A percentile compares a stretch with the other conserved stretches of the same genome.
Evolutionary conservation across 176 grass and related monocot species (phyloP).

Genomic region (Ensete ventricosum): DNA sequence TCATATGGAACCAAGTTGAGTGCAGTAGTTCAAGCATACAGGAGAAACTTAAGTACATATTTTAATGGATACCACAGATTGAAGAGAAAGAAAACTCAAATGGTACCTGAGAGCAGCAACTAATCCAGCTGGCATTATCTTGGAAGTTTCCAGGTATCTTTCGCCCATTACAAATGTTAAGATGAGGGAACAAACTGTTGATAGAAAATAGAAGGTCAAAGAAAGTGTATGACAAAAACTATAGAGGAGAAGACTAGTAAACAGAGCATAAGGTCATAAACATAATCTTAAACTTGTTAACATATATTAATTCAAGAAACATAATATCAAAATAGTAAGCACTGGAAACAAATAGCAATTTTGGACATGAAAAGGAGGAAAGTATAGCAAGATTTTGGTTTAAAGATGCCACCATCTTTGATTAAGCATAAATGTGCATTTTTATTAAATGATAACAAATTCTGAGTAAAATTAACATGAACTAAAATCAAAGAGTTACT

Average conservation of each 20-base stretch:
- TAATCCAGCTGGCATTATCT: slow-evolving; percentile 84
- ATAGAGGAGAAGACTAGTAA: neutral
- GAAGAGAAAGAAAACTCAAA: neutral
- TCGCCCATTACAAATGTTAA: slow-evolving; percentile 56
- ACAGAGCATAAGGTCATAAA: neutral
- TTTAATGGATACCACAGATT: neutral
- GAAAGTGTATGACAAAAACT: neutral
- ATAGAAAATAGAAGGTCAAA: neutral
- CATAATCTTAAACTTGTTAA: neutral
- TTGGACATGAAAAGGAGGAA: neutral
- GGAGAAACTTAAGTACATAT: neutral
- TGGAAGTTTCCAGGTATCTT: slow-evolving; percentile 64
- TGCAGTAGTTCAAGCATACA: neutral
- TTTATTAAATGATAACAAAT: too few relatives aligned
- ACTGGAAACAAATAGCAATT: neutral
- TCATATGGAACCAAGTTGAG: neutral
- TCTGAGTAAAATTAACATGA: neutral
- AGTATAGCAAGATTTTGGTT: too few relatives aligned
- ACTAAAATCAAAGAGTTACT: too few relatives aligned
- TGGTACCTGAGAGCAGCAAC: slow-evolving; percentile 61
- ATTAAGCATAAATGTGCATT: too few relatives aligned
- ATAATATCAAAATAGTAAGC: neutral
- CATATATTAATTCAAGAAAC: neutral
- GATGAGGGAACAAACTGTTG: slow-evolving; percentile 53
- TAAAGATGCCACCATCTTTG: too few relatives aligned